These are phyloP conservation scores for Rugonectria rugulosa DNA, from an alignment of 2,329 filamentous ascomycete species.

Conservation along the genomic window DNA sequence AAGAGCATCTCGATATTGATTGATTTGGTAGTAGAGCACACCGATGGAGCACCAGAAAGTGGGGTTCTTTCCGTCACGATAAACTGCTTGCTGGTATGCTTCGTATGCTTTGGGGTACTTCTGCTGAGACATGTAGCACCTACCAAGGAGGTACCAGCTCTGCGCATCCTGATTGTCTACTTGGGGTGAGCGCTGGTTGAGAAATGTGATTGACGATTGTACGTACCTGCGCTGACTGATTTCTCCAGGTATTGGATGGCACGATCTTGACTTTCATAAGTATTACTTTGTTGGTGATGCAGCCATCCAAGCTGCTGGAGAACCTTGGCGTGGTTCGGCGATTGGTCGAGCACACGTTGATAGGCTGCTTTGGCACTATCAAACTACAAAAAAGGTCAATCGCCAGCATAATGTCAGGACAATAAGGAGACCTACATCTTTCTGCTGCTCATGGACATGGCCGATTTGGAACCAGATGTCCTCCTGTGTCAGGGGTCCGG, in stretches of 20 bases:
- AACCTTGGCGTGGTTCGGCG: constrained; percentile 97
- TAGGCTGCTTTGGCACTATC: constrained; percentile 94
- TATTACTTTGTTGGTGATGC: constrained; percentile 93
- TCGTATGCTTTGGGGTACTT: constrained; percentile 99
- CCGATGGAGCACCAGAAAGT: constrained; percentile 99
- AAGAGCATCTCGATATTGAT: constrained; percentile 96
- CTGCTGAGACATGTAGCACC: constrained; percentile 99
- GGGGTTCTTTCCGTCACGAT: constrained; percentile 95
- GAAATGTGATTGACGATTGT: too few species aligned
- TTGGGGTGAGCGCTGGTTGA: constrained; percentile 7
- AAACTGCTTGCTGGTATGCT: constrained; percentile 97
- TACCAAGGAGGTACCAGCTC: constrained; percentile 97
- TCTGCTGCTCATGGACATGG: constrained; percentile 98
- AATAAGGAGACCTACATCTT: constrained; percentile 76
- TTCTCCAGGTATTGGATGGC: constrained; percentile 98
- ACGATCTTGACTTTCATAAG: constrained; percentile 90
- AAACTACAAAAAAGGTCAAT: constrained; percentile 68
- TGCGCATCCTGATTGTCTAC: constrained; percentile 92
- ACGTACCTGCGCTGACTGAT: constrained; percentile 87
- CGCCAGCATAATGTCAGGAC: constrained; percentile 32
- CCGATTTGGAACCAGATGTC: constrained; percentile 99
- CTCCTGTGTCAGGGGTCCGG: constrained; percentile 90
- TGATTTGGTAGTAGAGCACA: constrained; percentile 99
- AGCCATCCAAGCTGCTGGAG: constrained; percentile 98
- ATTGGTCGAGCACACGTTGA: constrained; percentile 88